phyloP scores from a whole-genome alignment of 164 flowering plant species.

The Cinnamomum chago region DNA sequence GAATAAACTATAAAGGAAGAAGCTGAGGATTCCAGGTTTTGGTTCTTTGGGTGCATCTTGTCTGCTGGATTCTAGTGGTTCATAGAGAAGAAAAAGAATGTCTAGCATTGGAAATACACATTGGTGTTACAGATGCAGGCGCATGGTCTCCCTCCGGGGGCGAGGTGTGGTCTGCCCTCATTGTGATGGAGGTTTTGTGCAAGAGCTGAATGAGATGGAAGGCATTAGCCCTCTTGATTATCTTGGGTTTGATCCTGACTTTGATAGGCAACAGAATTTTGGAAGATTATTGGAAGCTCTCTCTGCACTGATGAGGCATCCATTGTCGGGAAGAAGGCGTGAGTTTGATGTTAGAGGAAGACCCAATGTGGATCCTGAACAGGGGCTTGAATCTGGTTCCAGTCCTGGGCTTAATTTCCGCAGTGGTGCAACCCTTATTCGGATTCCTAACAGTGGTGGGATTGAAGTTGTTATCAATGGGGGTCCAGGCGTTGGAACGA shows the following conservation, averaged over 20 bases:
- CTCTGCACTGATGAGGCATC: conserved; percentile 63
- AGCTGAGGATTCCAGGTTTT: conserved; percentile 1
- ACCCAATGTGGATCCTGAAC: conserved; percentile 32
- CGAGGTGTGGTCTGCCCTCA: conserved; percentile 43
- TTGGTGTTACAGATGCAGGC: conserved; percentile 71
- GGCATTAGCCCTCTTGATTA: conserved; percentile 36
- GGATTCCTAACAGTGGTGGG: conserved; percentile 53
- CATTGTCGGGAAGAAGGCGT: conserved; percentile 33
- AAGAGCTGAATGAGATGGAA: conserved; percentile 53
- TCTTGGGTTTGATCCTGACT: conserved; percentile 33
- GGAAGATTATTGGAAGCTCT: conserved; percentile 57
- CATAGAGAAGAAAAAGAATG: conserved; percentile 30
- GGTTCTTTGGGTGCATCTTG: neutral
- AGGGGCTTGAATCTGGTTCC: conserved; percentile 25
- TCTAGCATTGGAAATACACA: conserved; percentile 58
- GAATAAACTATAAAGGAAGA: neutral
- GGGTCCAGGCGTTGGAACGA: conserved; percentile 48
- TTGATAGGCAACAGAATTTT: conserved; percentile 38
- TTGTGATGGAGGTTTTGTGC: conserved; percentile 66
- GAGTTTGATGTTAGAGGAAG: conserved; percentile 41
- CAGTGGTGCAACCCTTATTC: conserved; percentile 28
- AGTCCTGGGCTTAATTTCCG: conserved; percentile 65
- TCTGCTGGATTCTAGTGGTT: neutral
- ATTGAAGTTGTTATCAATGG: conserved; percentile 55
- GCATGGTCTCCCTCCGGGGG: conserved; percentile 49